Base-by-base conservation (phyloP, 805 yeast species). In the Myxozyma lipomycoides region DNA sequence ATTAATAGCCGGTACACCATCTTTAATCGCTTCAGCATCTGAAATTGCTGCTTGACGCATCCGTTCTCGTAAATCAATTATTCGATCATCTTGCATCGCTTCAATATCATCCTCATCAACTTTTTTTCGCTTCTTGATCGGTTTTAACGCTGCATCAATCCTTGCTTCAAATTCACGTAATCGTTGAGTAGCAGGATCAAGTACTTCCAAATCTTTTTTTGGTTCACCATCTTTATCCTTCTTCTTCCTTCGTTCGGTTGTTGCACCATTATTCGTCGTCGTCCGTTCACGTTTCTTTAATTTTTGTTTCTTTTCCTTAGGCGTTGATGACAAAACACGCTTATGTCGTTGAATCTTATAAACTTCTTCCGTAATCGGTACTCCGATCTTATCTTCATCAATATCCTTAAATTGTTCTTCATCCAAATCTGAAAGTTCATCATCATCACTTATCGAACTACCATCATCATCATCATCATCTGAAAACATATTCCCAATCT, bases 21-120 rank as follows among this genome's bases (percentile, higher is more conserved):
- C 78, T 43, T 78, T 72, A 52, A 78, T 74, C 53, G 75, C 70
- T 51, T 78, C 82, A 10, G 74, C 75, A 46, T 73, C 76, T 43
- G 73, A 73, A 52, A 75, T 65, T 1, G 84, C 85, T 25, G 80
- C 78, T 61, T 81, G 78, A 62, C 89, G 86, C 99, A 93, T 93
- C 68, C 80, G 81, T 61, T 84, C 89, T 59, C 95, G 86, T 60
- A 93, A 75, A 55, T 77, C 77, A 46, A 87, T 81, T 58, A 93
- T 86, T 53, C 79, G 78, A 64, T 90, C 97, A 73, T 93, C 99
- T 66, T 90, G 95, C 83, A 87, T 84, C 63, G 88, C 83, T 66
- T 95, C 98, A 59, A 93, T 72, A 70, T 93, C 98, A 64, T 88
- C 95, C 61, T 93, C 98, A 62, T 86, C 91, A 43, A 84, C 80